phyloP scores from a whole-genome alignment of 805 yeast genomes.

The Yarrowia sp. region DNA sequence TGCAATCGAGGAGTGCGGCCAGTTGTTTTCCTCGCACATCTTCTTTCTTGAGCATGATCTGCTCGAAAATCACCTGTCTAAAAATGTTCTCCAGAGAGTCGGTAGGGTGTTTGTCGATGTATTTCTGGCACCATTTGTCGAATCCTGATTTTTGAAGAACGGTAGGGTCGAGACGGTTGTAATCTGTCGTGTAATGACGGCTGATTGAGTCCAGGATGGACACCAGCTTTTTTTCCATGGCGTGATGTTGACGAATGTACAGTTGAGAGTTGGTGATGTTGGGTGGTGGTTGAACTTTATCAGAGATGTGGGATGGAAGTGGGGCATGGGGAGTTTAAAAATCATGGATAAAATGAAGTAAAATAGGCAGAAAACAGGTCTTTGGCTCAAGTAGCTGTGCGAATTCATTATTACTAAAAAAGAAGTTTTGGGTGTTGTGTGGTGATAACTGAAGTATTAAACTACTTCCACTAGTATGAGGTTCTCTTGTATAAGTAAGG shows the following conservation, averaged over 20 bases:
- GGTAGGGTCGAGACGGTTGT: background rate
- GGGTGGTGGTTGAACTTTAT: constrained; percentile 11
- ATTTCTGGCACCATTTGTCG: constrained; percentile 12
- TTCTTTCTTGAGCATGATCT: background rate
- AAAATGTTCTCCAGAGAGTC: constrained; percentile 15
- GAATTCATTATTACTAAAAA: no score
- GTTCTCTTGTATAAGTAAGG: no score
- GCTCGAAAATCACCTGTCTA: background rate
- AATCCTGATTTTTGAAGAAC: background rate
- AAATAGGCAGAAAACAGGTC: no score
- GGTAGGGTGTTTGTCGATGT: background rate
- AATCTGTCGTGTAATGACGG: constrained; percentile 3
- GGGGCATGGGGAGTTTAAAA: no score
- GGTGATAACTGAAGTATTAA: no score
- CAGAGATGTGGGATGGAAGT: background rate
- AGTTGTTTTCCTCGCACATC: background rate
- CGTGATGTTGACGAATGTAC: background rate
- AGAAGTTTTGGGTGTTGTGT: no score
- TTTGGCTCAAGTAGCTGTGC: no score
- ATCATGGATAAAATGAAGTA: no score
- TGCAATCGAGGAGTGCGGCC: constrained; percentile 4
- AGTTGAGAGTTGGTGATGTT: background rate
- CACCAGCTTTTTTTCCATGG: constrained; percentile 5
- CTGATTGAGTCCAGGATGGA: constrained; percentile 3
- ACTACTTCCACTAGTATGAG: no score